These are phyloP conservation scores for Aspergillus ochraceus DNA, from an alignment of 2,329 filamentous ascomycete genomes.

Conservation along the genomic window DNA sequence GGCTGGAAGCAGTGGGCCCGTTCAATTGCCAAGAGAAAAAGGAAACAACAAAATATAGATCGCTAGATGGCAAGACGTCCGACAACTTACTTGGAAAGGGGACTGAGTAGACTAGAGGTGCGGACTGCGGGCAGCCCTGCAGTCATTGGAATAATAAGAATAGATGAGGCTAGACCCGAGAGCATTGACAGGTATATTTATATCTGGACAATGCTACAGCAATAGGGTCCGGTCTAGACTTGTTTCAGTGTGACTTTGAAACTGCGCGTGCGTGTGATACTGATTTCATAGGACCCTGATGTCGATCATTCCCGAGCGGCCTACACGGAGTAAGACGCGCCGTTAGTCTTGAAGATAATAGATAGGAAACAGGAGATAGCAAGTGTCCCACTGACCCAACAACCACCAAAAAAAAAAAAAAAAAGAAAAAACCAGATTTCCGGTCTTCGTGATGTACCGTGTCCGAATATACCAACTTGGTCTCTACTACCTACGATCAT, in stretches of 20 bases:
- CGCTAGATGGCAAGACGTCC: not conserved
- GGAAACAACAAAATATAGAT: not conserved
- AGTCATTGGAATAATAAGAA: not conserved
- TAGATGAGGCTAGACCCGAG: not conserved
- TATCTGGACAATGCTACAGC: not conserved
- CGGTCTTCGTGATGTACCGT: too few relatives aligned
- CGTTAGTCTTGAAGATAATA: not conserved
- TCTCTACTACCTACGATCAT: not conserved
- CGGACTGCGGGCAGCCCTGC: not conserved
- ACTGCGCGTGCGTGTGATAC: not conserved
- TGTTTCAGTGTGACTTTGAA: not conserved
- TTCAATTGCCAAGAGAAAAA: not conserved
- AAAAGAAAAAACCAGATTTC: too few relatives aligned
- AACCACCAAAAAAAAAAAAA: too few relatives aligned
- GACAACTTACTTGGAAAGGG: not conserved
- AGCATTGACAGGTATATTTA: not conserved
- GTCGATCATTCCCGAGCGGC: slow-evolving; percentile 9
- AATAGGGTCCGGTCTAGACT: slow-evolving; percentile 10
- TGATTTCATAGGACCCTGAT: slow-evolving; percentile 13
- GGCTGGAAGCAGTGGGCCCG: not conserved
- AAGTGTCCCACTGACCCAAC: not conserved
- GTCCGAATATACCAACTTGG: not conserved
- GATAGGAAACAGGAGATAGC: not conserved
- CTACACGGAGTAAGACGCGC: not conserved
- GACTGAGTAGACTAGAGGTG: not conserved